Evolutionary conservation across 2,329 filamentous ascomycete species (phyloP).

Genomic region (Zasmidium angulare): DNA sequence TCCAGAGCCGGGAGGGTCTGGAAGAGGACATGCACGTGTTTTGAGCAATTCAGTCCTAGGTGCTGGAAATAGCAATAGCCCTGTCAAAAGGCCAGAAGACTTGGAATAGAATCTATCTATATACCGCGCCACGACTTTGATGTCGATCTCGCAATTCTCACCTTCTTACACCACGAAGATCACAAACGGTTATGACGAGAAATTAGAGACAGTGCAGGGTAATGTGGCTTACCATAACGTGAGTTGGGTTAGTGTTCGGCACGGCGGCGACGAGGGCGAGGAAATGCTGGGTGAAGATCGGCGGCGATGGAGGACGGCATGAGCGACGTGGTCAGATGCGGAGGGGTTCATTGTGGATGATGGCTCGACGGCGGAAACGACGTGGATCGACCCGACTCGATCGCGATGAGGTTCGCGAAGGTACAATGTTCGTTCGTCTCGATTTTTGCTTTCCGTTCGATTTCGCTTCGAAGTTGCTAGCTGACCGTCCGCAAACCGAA

Average conservation of each 20-base stretch:
- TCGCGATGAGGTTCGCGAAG: neutral
- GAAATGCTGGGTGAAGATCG: neutral
- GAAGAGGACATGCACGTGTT: constrained; percentile 25
- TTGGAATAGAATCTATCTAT: constrained; percentile 35
- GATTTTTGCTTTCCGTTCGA: neutral
- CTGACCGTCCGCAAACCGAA: neutral
- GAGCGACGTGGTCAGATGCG: neutral
- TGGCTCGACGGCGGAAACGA: neutral
- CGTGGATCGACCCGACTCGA: neutral
- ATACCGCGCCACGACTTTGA: neutral
- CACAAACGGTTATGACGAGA: too few relatives aligned
- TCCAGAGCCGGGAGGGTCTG: constrained; percentile 9
- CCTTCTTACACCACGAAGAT: too few relatives aligned
- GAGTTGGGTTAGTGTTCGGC: too few relatives aligned
- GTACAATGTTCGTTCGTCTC: neutral
- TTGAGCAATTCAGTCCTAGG: constrained; percentile 1
- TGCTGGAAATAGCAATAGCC: constrained; percentile 30
- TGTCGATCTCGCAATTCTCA: too few relatives aligned
- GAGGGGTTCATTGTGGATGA: neutral
- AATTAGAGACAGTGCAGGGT: neutral
- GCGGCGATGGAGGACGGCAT: neutral
- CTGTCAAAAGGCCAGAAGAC: constrained; percentile 49
- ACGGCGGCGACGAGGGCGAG: neutral
- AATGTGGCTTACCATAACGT: neutral
- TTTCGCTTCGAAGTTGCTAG: constrained; percentile 5